Percentiles rank a stretch among this genome's conserved stretches.
These are phyloP conservation scores for Tephrocybe sp. DNA, from an alignment of 768 basidiomycete genomes.

Conservation along the genomic window DNA sequence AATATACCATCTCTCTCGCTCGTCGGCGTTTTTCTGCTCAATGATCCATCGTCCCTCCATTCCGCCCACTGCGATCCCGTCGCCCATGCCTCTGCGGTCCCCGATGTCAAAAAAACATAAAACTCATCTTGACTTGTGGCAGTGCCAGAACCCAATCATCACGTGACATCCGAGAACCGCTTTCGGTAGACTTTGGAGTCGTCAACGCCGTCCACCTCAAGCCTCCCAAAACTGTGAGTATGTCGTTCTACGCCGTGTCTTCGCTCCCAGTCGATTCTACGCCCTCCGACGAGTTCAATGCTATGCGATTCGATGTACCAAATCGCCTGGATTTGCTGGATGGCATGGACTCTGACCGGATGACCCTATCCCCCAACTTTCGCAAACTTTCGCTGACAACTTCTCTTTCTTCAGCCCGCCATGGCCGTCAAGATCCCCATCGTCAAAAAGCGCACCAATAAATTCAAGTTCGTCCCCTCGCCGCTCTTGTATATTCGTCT, in stretches of 20 bases:
- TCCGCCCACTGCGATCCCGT: too few relatives aligned
- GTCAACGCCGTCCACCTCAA: constrained; percentile 50
- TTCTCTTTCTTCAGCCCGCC: constrained; percentile 29
- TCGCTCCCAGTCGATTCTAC: constrained; percentile 15
- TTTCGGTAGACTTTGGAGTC: constrained; percentile 19
- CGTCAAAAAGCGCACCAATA: constrained; percentile 96
- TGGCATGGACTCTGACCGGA: constrained; percentile 32
- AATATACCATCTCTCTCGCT: too few relatives aligned
- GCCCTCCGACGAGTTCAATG: constrained; percentile 14
- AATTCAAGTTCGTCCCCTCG: constrained; percentile 78
- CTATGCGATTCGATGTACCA: constrained; percentile 6
- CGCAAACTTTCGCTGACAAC: constrained; percentile 22
- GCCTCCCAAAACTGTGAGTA: constrained; percentile 52
- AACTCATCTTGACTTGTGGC: constrained; percentile 2
- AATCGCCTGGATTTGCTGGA: constrained; percentile 9
- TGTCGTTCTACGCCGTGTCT: constrained; percentile 24
- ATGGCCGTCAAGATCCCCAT: constrained; percentile 60
- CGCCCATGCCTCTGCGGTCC: too few relatives aligned
- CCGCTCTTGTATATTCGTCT: constrained; percentile 2
- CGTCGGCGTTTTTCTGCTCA: too few relatives aligned
- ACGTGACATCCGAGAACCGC: constrained; percentile 7
- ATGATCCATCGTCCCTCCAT: too few relatives aligned
- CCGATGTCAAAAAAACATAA: background rate
- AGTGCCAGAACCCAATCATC: background rate
- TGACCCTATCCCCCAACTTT: constrained; percentile 21